These are phyloP conservation scores for Jaltomata sinuosa DNA, from an alignment of 257 asterid genomes.

Conservation along the genomic window DNA sequence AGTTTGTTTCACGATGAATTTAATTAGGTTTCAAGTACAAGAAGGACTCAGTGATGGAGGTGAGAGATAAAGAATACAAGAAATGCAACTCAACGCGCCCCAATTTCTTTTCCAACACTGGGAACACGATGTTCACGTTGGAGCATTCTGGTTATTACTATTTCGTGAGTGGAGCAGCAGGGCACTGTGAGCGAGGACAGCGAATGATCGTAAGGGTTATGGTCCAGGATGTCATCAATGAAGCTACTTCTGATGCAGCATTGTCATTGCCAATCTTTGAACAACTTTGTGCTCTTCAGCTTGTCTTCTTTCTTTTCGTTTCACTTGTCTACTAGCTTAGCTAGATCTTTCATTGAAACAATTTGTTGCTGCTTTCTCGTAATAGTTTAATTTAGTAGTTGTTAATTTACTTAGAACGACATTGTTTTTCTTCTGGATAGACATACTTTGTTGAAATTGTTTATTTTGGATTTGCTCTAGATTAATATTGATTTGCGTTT, in stretches of 20 bases:
- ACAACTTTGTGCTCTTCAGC: slow-evolving; percentile 1
- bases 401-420: not conserved
- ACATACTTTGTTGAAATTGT: not conserved
- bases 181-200: slow-evolving; percentile 62
- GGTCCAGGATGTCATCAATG: slow-evolving; percentile 12
- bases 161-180: slow-evolving; percentile 64
- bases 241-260: slow-evolving; percentile 4
- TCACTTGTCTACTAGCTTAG: not conserved
- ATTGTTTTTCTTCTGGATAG: not conserved
- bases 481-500: not conserved
- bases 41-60: slow-evolving; percentile 82
- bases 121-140: slow-evolving; percentile 32
- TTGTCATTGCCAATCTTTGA: not conserved
- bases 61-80: slow-evolving; percentile 35
- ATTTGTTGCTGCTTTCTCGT: not conserved
- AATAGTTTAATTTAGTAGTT: not conserved
- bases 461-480: not conserved
- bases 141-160: slow-evolving; percentile 55
- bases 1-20: not conserved
- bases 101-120: slow-evolving; percentile 50
- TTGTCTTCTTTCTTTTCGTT: slow-evolving; percentile 3
- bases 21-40: slow-evolving; percentile 62
- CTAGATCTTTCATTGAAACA: not conserved
- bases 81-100: slow-evolving; percentile 54
- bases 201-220: slow-evolving; percentile 55